These are phyloP conservation scores for Persicaria maculosa DNA, from an alignment of 148 eudicot species.

Conservation along the genomic window DNA sequence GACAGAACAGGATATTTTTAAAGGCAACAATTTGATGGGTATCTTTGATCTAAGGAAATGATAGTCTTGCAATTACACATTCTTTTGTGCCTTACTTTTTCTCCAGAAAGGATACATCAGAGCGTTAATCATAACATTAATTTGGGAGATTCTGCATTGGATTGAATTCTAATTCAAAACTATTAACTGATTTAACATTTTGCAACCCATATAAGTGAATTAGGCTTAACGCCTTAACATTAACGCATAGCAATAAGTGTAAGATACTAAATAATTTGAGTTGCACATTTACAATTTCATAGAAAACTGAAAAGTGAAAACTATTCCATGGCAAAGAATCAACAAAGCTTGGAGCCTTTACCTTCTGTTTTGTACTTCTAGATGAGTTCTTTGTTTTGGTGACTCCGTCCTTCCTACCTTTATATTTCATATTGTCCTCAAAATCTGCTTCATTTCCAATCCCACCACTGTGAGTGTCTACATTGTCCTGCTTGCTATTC, in stretches of 20 bases:
- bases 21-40: background rate
- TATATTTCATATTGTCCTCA: slow-evolving; percentile 24
- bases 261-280: background rate
- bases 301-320: background rate
- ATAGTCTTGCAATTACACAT: background rate
- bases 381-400: slow-evolving; percentile 49
- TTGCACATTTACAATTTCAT: slow-evolving; percentile 6
- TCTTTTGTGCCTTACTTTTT: background rate
- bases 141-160: background rate
- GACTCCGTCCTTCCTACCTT: slow-evolving; percentile 43
- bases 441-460: slow-evolving; percentile 24
- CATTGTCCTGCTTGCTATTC: slow-evolving; percentile 20
- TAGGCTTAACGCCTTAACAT: too few relatives aligned
- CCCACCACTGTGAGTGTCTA: slow-evolving; percentile 20
- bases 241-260: background rate
- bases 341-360: slow-evolving; percentile 14
- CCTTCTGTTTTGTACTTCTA: slow-evolving; percentile 83
- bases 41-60: background rate
- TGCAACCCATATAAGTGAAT: background rate
- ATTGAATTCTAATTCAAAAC: background rate
- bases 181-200: background rate
- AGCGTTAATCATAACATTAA: background rate
- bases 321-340: background rate
- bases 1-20: background rate
- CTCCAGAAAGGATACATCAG: background rate